Percentiles rank a stretch among this genome's conserved stretches.
Conservation (phyloP, 2,329 filamentous ascomycete genomes). For the Pestalotiopsis sp. region DNA sequence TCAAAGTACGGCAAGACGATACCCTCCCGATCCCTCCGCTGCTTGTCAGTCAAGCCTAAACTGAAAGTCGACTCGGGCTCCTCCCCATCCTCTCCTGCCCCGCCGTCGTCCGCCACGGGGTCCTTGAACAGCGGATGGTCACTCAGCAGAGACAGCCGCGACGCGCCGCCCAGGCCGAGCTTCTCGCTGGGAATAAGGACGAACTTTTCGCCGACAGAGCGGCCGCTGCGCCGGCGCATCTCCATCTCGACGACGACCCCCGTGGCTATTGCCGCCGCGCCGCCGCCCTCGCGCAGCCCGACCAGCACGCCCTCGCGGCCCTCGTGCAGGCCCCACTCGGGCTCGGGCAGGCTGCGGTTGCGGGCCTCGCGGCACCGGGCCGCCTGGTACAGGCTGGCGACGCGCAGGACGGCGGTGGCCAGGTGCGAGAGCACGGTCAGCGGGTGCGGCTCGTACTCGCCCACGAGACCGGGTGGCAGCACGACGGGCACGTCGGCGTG, state of each 20-base stretch:
- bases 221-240: conserved; percentile 79
- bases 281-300: conserved; percentile 52
- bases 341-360: conserved; percentile 74
- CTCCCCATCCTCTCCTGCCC: conserved; percentile 40
- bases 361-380: conserved; percentile 74
- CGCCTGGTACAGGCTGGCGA: conserved; percentile 74
- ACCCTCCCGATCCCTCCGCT: conserved; percentile 81
- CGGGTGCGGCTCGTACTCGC: conserved; percentile 68
- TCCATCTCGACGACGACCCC: conserved; percentile 83
- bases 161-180: conserved; percentile 23
- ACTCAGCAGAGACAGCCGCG: conserved; percentile 63
- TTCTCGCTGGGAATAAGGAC: conserved; percentile 40
- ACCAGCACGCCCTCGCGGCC: conserved; percentile 78
- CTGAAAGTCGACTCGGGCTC: conserved; percentile 79
- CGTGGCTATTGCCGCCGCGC: conserved; percentile 19
- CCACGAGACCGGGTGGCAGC: conserved; percentile 40
- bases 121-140: conserved; percentile 74
- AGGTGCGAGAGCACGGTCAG: conserved; percentile 78
- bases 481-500: conserved; percentile 76
- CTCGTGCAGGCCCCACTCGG: conserved; percentile 78
- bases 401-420: conserved; percentile 81
- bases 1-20: conserved; percentile 96
- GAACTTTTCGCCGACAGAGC: conserved; percentile 72
- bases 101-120: conserved; percentile 44
- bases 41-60: conserved; percentile 86